Percentiles rank a stretch among this genome's conserved stretches.
These are phyloP conservation scores for Anthoceros angustus DNA, from an alignment of 225 moss, liverwort and hornwort genomes.

Conservation along the genomic window DNA sequence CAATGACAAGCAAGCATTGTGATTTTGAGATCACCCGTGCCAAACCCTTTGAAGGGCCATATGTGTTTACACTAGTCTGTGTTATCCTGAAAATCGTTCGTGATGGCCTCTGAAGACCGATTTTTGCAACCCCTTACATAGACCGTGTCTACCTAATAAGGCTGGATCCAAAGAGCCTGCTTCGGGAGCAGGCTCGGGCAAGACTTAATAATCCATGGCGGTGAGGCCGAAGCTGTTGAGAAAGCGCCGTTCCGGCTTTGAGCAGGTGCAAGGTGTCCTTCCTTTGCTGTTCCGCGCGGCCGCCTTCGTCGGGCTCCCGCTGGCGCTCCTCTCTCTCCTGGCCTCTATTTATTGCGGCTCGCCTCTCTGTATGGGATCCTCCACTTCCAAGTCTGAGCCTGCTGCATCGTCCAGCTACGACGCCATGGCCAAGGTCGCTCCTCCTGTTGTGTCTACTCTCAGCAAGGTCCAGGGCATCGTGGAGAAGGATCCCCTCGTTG, in stretches of 20 bases:
- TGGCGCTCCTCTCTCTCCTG: background rate
- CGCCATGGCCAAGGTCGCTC: background rate
- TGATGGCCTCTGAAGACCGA: no score
- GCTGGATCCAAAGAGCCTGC: no score
- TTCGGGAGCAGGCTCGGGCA: no score
- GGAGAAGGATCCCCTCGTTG: slow-evolving; percentile 27
- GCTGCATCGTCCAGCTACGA: background rate
- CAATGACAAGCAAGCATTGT: no score
- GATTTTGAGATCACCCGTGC: no score
- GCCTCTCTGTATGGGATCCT: slow-evolving; percentile 1
- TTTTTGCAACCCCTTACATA: no score
- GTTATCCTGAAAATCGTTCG: no score
- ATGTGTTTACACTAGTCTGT: no score
- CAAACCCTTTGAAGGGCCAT: no score
- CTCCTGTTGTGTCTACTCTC: slow-evolving; percentile 9
- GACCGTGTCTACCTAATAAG: no score
- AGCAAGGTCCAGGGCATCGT: slow-evolving; percentile 25
- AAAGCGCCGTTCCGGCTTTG: background rate
- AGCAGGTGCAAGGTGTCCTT: background rate
- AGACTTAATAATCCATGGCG: no score
- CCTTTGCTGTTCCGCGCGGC: background rate
- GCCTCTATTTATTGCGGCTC: background rate
- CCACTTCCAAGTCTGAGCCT: background rate
- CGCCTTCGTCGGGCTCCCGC: background rate
- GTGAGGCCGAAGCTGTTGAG: background rate